Base-by-base conservation (phyloP, 2,329 filamentous ascomycete genomes). In the Alternaria sp. region DNA sequence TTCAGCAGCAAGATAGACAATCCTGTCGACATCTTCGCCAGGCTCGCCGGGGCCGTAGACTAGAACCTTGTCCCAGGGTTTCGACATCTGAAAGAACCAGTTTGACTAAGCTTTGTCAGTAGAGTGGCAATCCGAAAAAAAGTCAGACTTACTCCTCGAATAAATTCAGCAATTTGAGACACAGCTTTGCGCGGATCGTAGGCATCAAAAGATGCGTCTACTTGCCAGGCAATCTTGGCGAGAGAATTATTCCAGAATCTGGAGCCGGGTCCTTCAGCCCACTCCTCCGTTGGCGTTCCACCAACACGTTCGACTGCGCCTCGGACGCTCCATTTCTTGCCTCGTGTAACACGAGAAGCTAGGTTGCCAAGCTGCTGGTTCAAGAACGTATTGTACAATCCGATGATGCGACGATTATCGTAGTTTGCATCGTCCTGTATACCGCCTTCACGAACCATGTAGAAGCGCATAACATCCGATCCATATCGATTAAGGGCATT, bases 401-500 rank as follows among this genome's bases (percentile, higher is more conserved):
- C 84, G 45, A 91, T 87, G 63, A 99, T 90, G 60, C 87, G 84
- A 14, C 85, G 80, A 75, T 98, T 99, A 63, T 90, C 90, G 74
- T 98, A 99, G 76, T 93, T 89, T 30, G 92, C 86, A 75, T 99
- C 95, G 58, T 92, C 84, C 14, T 82, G 81, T 34, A 97, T 87
- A 22, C 89, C 91, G 43, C 93, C 94, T 63, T 94, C 90, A 63
- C 90, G 87, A 65, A 93, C 87, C 66, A 99, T 86, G 78, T 94
- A 99, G 80, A 92, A 98, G 10, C 95, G 90, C 85, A 99, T 89
- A 1, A 89, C 86, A 76, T 99, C 96, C 5, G 93, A 84, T 3
- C 93, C 93, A 80, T 93, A 99, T 7, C 94, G 87, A 65, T 97
- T 90, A 49, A 98, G 86, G 12, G 95, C 95, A 68, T 93, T 93